Conservation (phyloP, 208 protist genomes). For the Leishmania mexicana region DNA sequence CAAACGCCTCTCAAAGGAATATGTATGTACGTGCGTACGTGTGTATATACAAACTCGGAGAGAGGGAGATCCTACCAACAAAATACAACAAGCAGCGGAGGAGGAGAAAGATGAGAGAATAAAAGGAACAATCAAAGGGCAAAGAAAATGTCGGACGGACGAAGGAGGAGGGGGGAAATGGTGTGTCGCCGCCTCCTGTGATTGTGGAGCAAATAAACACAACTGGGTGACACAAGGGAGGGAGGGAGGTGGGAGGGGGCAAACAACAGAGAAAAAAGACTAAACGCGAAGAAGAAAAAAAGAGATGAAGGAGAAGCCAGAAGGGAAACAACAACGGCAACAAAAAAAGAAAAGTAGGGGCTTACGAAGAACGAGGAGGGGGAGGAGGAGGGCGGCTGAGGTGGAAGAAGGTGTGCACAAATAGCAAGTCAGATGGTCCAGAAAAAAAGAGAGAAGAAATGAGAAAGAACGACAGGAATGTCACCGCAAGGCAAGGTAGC, state of each 20-base stretch:
- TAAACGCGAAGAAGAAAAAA: too few species aligned
- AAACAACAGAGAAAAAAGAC: background rate
- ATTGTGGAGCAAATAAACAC: background rate
- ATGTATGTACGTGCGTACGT: background rate
- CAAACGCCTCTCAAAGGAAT: background rate
- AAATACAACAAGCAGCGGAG: background rate
- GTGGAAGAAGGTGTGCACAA: background rate
- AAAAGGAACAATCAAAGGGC: background rate
- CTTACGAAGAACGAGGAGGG: too few species aligned
- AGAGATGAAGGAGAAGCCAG: background rate
- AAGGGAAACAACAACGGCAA: background rate
- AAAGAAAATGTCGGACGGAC: background rate
- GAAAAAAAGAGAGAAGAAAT: background rate
- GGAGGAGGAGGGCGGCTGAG: background rate
- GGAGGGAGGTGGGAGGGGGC: background rate
- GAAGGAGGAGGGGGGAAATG: background rate
- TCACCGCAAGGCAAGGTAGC: background rate
- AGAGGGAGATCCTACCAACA: background rate
- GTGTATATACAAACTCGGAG: background rate
- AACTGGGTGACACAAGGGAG: background rate
- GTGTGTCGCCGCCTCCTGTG: background rate
- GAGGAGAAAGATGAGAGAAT: background rate
- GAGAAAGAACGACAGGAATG: slow-evolving; percentile 1
- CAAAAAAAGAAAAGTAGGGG: background rate
- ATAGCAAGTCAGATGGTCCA: background rate